Evolutionary conservation across 2,329 filamentous ascomycete genomes (phyloP).

Genomic region (Penicillium expansum): DNA sequence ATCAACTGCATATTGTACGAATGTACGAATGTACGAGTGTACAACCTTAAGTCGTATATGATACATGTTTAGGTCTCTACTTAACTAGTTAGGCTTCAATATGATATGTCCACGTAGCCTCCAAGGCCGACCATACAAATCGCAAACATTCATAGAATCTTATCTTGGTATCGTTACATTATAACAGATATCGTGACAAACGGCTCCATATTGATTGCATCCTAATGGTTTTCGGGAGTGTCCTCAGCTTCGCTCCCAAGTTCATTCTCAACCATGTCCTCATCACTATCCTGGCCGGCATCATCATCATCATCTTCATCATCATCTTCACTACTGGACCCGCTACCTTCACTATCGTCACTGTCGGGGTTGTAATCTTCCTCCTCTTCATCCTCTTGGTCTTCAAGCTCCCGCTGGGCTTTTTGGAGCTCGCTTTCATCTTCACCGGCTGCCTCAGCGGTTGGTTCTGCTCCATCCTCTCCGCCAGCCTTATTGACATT

Average conservation of each 20-base stretch:
- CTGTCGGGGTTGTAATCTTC: slow-evolving; percentile 54
- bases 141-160: background rate
- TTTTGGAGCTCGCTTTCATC: slow-evolving; percentile 59
- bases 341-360: slow-evolving; percentile 50
- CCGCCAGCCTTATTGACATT: slow-evolving; percentile 47
- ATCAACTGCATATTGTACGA: background rate
- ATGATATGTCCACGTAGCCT: slow-evolving; percentile 20
- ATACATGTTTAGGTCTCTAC: background rate
- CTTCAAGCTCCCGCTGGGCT: slow-evolving; percentile 54
- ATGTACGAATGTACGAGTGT: background rate
- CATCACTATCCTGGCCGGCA: slow-evolving; percentile 29
- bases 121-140: background rate
- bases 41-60: background rate
- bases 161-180: background rate
- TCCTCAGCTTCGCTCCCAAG: slow-evolving; percentile 47
- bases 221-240: slow-evolving; percentile 30
- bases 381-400: slow-evolving; percentile 49
- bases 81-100: too few relatives aligned
- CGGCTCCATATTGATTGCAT: background rate
- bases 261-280: slow-evolving; percentile 39
- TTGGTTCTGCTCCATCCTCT: slow-evolving; percentile 23
- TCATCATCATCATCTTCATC: slow-evolving; percentile 19
- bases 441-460: slow-evolving; percentile 42
- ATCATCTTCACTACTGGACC: slow-evolving; percentile 43
- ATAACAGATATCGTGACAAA: background rate